phyloP scores from a whole-genome alignment of 768 basidiomycete genomes.

The Brasilioporus rufonigricans region DNA sequence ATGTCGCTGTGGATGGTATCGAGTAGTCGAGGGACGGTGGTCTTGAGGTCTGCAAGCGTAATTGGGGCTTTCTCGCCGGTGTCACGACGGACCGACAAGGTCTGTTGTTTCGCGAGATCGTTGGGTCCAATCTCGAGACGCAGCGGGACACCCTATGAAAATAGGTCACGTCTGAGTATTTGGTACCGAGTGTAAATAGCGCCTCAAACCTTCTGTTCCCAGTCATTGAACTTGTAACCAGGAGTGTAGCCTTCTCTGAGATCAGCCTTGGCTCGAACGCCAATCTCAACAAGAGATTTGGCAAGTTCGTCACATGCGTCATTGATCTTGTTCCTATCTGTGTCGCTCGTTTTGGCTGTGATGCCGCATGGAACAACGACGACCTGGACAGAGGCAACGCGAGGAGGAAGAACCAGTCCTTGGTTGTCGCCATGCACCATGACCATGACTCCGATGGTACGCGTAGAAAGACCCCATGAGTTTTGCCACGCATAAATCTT shows the following conservation, averaged over 20 bases:
- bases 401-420: conserved; percentile 94
- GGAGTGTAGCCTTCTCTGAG: conserved; percentile 95
- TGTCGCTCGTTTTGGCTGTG: conserved; percentile 77
- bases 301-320: conserved; percentile 78
- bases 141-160: conserved; percentile 82
- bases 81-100: conserved; percentile 80
- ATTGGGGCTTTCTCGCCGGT: conserved; percentile 61
- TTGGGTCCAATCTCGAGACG: conserved; percentile 96
- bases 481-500: conserved; percentile 96
- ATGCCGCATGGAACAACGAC: conserved; percentile 93
- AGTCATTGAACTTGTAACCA: conserved; percentile 98
- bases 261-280: conserved; percentile 85
- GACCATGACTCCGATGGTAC: conserved; percentile 97
- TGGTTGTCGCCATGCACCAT: conserved; percentile 99
- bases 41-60: conserved; percentile 45
- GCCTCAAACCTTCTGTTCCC: conserved; percentile 87
- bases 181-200: neutral
- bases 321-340: conserved; percentile 67
- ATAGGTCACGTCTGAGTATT: neutral
- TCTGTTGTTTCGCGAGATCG: conserved; percentile 81
- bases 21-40: conserved; percentile 61
- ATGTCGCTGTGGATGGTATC: conserved; percentile 88
- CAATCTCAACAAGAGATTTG: conserved; percentile 64
- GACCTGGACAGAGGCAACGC: conserved; percentile 91
- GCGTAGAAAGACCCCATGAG: conserved; percentile 97